phyloP scores from a whole-genome alignment of 2,329 filamentous ascomycete species.

The Exophiala bonariae region DNA sequence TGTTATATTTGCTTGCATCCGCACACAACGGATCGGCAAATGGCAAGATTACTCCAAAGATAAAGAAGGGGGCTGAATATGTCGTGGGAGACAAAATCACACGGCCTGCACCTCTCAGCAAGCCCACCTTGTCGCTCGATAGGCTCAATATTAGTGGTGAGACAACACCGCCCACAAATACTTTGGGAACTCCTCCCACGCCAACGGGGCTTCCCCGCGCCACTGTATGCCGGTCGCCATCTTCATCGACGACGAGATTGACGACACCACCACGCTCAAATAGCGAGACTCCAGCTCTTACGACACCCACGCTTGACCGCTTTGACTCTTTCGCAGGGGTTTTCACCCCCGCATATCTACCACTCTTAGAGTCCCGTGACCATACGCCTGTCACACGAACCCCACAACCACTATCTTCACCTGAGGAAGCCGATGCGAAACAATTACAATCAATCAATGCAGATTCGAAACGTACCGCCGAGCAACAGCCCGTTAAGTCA shows the following conservation, averaged over 20 bases:
- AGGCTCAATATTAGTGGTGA: slow-evolving; percentile 23
- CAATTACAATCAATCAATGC: slow-evolving; percentile 11
- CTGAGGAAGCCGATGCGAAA: slow-evolving; percentile 17
- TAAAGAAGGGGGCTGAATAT: slow-evolving; percentile 11
- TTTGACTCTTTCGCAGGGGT: slow-evolving; percentile 23
- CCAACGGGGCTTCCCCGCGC: slow-evolving; percentile 4
- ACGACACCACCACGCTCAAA: slow-evolving; percentile 10
- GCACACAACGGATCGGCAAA: slow-evolving; percentile 9
- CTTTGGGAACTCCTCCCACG: slow-evolving; percentile 20
- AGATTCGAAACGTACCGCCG: slow-evolving; percentile 11
- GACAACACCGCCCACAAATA: slow-evolving; percentile 16
- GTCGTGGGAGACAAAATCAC: slow-evolving; percentile 13
- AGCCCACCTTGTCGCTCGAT: slow-evolving; percentile 25
- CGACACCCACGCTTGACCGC: slow-evolving; percentile 16
- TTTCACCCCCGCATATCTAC: slow-evolving; percentile 25
- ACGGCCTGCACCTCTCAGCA: slow-evolving; percentile 17
- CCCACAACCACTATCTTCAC: slow-evolving; percentile 7
- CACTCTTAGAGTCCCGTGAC: slow-evolving; percentile 24
- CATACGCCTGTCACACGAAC: slow-evolving; percentile 3
- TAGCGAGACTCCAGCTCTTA: slow-evolving; percentile 8
- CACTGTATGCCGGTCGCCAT: slow-evolving; percentile 4
- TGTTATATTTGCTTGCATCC: slow-evolving; percentile 16
- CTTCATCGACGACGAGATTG: slow-evolving; percentile 2
- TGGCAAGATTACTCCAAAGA: slow-evolving; percentile 8
- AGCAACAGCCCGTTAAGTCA: slow-evolving; percentile 7